These are phyloP conservation scores for Protoeuglena noctilucae DNA, from an alignment of 139 green algal species.

Conservation along the genomic window DNA sequence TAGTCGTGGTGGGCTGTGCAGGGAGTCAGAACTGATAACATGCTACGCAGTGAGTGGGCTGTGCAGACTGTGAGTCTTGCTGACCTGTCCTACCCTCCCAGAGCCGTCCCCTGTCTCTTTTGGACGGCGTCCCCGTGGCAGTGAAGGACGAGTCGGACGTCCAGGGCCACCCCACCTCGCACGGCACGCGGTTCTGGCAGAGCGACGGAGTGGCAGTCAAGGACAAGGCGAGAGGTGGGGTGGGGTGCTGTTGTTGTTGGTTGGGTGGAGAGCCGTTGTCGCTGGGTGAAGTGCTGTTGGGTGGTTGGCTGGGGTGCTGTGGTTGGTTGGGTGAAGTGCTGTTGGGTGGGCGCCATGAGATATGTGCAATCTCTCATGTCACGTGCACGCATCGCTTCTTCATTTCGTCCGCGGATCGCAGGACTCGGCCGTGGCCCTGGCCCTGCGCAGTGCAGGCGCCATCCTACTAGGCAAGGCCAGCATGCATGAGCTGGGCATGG, in stretches of 20 bases:
- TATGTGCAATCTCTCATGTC: conserved; percentile 4
- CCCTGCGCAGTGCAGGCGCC: conserved; percentile 30
- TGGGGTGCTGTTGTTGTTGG: neutral
- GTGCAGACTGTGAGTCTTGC: neutral
- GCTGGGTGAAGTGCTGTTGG: too few relatives aligned
- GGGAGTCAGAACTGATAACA: conserved; percentile 8
- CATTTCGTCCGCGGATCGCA: too few relatives aligned
- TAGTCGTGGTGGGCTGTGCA: neutral
- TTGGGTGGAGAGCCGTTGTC: neutral
- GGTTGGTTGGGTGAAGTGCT: conserved; percentile 1
- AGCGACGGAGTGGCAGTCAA: conserved; percentile 24
- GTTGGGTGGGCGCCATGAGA: conserved; percentile 2
- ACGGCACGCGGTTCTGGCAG: conserved; percentile 45
- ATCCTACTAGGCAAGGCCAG: conserved; percentile 57
- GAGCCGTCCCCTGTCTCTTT: conserved; percentile 25
- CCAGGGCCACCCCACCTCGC: conserved; percentile 44
- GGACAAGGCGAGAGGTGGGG: conserved; percentile 1
- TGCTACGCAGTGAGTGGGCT: neutral
- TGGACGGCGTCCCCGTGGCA: conserved; percentile 67
- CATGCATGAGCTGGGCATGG: conserved; percentile 46
- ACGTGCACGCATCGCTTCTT: too few relatives aligned
- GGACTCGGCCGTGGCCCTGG: conserved; percentile 23
- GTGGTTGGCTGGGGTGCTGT: neutral
- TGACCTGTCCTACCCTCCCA: neutral
- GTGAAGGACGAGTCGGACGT: conserved; percentile 65